Base-by-base conservation (phyloP, 495 filamentous ascomycete genomes). In the Penicillium cataractarum region DNA sequence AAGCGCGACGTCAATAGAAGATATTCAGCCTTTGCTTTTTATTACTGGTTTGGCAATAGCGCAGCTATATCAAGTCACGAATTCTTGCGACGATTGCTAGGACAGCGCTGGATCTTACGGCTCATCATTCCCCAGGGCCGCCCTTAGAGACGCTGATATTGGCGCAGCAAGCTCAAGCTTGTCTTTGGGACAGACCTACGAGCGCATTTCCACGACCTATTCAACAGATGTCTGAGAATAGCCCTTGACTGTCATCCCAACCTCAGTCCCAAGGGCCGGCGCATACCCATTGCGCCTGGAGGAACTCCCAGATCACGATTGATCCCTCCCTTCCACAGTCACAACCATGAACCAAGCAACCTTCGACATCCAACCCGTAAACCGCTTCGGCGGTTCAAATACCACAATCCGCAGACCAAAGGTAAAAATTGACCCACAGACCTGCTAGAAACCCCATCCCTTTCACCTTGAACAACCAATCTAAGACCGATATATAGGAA, bases 321-420 rank as follows among this genome's bases (percentile, higher is more conserved):
- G 49, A 52, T 7, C 26, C n/a, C 27, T 12, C 32, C 15, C 13
- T 19, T 32, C 6, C 27, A n/a, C n/a, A 31, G 7, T 31, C 29
- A 35, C 51, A 58, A 39, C 46, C 12, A 82, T 82, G 79, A 71
- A 71, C 55, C 69, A 65, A 19, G 65, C 53, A 27, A 46, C 60
- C 42, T 92, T 91, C 65, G 73, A 87, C 31, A 86, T 91, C 48
- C 85, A 89, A 59, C 87, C 88, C 12, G 69, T 87, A 40, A 68
- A 78, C 62, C 84, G 84, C 40, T 90, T 91, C 65, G 74, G 68
- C 33, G 86, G 85, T 57, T 78, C 83, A 50, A 86, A 80, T 68
- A 84, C 87, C 39, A 76, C 86, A 12, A 87, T 92, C 60, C 85
- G 87, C 65, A 81, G 89, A 61, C 89, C 89, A 17, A 90, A 80